These are phyloP conservation scores for Endogone sp. DNA, from an alignment of 192 early-diverging fungal genomes.

Conservation along the genomic window DNA sequence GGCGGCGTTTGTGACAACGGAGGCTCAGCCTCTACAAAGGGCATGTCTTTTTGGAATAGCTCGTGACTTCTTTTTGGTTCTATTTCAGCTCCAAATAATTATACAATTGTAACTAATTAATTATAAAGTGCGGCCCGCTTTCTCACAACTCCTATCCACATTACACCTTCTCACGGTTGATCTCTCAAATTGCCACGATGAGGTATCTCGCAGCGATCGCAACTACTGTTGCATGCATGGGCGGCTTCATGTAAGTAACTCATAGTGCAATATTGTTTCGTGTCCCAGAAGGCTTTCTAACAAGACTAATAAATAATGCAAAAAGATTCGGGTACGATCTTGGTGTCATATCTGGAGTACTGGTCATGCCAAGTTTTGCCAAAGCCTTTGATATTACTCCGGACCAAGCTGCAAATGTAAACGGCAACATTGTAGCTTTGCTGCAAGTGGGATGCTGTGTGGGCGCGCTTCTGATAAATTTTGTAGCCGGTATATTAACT, in stretches of 20 bases:
- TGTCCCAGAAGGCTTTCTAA: neutral
- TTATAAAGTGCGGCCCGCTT: too few relatives aligned
- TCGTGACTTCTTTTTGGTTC: too few relatives aligned
- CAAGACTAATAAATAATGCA: too few relatives aligned
- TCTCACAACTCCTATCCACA: too few relatives aligned
- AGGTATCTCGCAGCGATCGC: conserved; percentile 25
- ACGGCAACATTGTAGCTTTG: neutral
- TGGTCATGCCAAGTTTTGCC: conserved; percentile 46
- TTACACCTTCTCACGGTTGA: too few relatives aligned
- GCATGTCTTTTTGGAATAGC: too few relatives aligned
- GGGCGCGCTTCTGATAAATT: conserved; percentile 33
- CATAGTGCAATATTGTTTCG: neutral
- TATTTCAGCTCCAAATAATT: too few relatives aligned
- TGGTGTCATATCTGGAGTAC: conserved; percentile 59
- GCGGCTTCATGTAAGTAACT: conserved; percentile 40
- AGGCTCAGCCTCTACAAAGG: too few relatives aligned
- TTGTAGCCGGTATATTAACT: conserved; percentile 26
- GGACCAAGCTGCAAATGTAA: neutral
- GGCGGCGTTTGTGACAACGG: too few relatives aligned
- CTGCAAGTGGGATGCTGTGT: conserved; percentile 29
- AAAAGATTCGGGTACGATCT: conserved; percentile 61
- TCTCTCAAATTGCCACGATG: too few relatives aligned
- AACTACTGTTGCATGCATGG: conserved; percentile 46
- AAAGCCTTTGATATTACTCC: conserved; percentile 21
- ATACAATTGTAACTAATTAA: too few relatives aligned